Evolutionary conservation across 305 asterid species (phyloP), one percentile per base, ranked within the genome.

Genomic region (Petunia hybrid): DNA sequence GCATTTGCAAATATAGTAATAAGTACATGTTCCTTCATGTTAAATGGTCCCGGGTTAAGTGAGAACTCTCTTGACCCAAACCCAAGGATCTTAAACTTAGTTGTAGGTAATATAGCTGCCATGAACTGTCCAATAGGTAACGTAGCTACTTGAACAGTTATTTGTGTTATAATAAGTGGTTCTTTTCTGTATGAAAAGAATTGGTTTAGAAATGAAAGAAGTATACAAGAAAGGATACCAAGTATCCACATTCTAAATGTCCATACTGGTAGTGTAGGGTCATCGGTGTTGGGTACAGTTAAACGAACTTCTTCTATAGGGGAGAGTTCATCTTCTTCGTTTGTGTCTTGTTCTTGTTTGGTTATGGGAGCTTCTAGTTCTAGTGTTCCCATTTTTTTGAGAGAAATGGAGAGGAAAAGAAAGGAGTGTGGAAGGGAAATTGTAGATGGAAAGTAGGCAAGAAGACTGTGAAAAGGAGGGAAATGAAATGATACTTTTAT

Each of bases 11-110:
- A 93, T 1, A 93, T 90, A n/a, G 97, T 87, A 2, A 93, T 90
- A 51, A 93, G 84, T 3, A 93, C 98, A 38, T 93, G 98, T 76
- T 93, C 98, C 87, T 93, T 93, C 89, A 93, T 86, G 88, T 92
- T 92, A 76, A 93, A 93, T 13, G 98, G 97, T 2, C 95, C 97
- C 76, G 98, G 94, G 82, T 92, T 93, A 3, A 93, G 85, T 6
- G 98, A 91, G 63, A 91, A 93, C 79, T 85, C 84, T 84, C 83
- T 81, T 6, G 86, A 48, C 5, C 93, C 93, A 57, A 89, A 87
- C 10, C 93, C 93, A 60, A 91, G 90, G 46, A 92, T 10, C 16
- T 62, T 65, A 79, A 93, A 92, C 88, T 86, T 87, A 64, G 87
- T 70, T 2, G 82, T 68, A 36, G 97, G 95, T 38, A 93, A 87